phyloP scores from a whole-genome alignment of 306 rosid species.

The Trifolium subterraneum region DNA sequence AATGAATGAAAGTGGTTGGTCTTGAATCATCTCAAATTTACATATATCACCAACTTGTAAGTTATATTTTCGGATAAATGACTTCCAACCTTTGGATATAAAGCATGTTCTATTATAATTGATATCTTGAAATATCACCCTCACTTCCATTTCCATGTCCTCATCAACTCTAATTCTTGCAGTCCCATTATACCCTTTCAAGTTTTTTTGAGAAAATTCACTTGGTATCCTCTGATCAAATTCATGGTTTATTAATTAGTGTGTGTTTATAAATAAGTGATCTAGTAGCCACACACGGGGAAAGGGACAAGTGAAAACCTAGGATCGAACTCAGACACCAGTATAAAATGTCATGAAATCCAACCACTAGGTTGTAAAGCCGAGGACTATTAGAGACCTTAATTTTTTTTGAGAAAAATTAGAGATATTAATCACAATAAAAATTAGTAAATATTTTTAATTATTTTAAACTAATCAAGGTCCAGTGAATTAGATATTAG shows the following conservation, averaged over 20 bases:
- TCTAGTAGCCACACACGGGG: too few relatives aligned
- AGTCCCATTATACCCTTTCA: not conserved
- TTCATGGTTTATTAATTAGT: not conserved
- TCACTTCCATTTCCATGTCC: not conserved
- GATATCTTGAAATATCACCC: rapidly evolving
- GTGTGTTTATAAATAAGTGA: too few relatives aligned
- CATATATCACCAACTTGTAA: not conserved
- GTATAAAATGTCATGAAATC: too few relatives aligned
- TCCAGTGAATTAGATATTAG: too few relatives aligned
- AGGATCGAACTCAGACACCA: too few relatives aligned
- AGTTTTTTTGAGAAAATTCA: not conserved
- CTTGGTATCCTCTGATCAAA: not conserved
- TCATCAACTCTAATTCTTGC: not conserved
- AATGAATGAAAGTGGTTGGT: not conserved
- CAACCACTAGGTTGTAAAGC: too few relatives aligned
- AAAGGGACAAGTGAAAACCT: too few relatives aligned
- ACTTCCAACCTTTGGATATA: not conserved
- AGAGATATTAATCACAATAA: not conserved
- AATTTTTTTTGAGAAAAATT: too few relatives aligned
- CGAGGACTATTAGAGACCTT: too few relatives aligned
- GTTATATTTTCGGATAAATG: not conserved
- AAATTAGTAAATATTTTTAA: not conserved
- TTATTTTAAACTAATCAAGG: too few relatives aligned
- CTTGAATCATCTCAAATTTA: not conserved
- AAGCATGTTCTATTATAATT: not conserved